Percentiles rank a stretch among this genome's conserved stretches.
Conservation (phyloP, 805 yeast genomes). For the Ogataea salicorniae region DNA sequence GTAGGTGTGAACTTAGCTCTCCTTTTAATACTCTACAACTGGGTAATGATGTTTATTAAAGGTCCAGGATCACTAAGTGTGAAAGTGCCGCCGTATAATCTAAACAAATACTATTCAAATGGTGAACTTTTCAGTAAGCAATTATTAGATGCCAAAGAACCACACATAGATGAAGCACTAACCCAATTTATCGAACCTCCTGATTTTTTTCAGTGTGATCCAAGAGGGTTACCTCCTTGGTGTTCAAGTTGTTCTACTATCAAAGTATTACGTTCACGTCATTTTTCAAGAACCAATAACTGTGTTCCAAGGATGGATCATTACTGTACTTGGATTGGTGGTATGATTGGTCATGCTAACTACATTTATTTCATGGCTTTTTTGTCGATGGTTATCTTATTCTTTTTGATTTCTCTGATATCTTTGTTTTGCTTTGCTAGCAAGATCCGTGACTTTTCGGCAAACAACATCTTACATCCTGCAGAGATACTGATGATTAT, state of each 20-base stretch:
- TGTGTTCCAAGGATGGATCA: constrained; percentile 83
- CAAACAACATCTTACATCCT: constrained; percentile 16
- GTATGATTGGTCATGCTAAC: constrained; percentile 64
- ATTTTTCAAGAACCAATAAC: constrained; percentile 46
- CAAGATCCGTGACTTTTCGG: constrained; percentile 21
- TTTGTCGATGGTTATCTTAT: constrained; percentile 32
- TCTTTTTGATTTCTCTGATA: constrained; percentile 37
- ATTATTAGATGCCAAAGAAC: constrained; percentile 3
- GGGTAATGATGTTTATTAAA: constrained; percentile 39
- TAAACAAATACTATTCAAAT: constrained; percentile 19
- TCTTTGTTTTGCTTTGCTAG: constrained; percentile 33
- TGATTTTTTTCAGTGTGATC: constrained; percentile 58
- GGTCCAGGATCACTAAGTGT: constrained; percentile 56
- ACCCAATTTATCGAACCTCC: constrained; percentile 41
- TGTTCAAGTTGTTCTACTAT: constrained; percentile 63
- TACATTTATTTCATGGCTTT: constrained; percentile 55
- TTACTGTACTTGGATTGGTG: constrained; percentile 74
- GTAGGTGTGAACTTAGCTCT: constrained; percentile 27
- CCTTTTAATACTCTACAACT: constrained; percentile 29
- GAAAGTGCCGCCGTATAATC: constrained; percentile 33
- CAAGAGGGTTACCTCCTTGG: constrained; percentile 71
- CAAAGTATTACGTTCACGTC: constrained; percentile 67
- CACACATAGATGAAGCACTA: constrained; percentile 1
- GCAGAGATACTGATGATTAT: constrained; percentile 34
- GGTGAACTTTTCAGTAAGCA: constrained; percentile 9